phyloP scores from a whole-genome alignment of 176 grass and related monocot genomes.

The Triticum aestivum region IWGSC_CS_RefSeq_v2.1 NC_057808.1:524729069-524729568 shows the following conservation, averaged over 20 bases:
- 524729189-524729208: slow-evolving; percentile 71
- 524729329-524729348: not conserved
- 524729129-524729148: slow-evolving; percentile 62
- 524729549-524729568: not conserved
- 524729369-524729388: slow-evolving; percentile 73
- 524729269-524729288: not conserved
- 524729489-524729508: slow-evolving; percentile 62
- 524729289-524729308: not conserved
- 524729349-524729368: not conserved
- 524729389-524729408: slow-evolving; percentile 67
- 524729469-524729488: slow-evolving; percentile 70
- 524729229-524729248: slow-evolving; percentile 68
- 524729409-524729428: slow-evolving; percentile 68
- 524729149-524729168: slow-evolving; percentile 80
- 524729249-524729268: not conserved
- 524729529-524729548: not conserved
- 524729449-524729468: slow-evolving; percentile 68
- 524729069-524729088: slow-evolving; percentile 61
- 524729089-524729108: slow-evolving; percentile 77
- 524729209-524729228: slow-evolving; percentile 69
- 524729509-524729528: slow-evolving; percentile 15
- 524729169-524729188: slow-evolving; percentile 64
- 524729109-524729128: slow-evolving; percentile 81
- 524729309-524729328: not conserved
- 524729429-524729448: slow-evolving; percentile 59